Base-by-base conservation (phyloP, 2,329 filamentous ascomycete species). In the Trichothecium sympodiale region DNA sequence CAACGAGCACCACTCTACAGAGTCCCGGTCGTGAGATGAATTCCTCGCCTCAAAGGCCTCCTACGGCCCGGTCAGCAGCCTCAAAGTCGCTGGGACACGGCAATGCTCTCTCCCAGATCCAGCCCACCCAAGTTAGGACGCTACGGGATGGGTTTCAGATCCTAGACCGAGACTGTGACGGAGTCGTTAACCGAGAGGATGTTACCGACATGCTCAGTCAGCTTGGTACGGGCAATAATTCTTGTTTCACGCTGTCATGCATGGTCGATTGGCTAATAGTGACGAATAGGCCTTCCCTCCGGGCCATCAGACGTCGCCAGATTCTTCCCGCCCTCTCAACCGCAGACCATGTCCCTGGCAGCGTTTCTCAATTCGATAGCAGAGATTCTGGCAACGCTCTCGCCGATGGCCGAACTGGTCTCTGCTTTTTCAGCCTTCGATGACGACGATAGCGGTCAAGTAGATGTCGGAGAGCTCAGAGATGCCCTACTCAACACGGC, bases 381-480 rank as follows among this genome's bases (percentile, higher is more conserved):
- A 1, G 73, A 75, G 8, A 71, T 83, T 3, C 66, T 96, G 3
- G 74, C 77, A 2, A 72, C 78, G 0, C 66, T 96, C 14, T 93
- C 85, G 1, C 79, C 83, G 0, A 74, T 77, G 16, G 71, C 77
- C 13, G 91, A 98, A 53, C 71, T 98, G 8, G 65, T 86, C 15
- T 89, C 87, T 2, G 91, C 91, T 0, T 89, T 98, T 46, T 86
- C 86, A 3, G 91, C 91, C 0, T 96, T 96, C 53, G 91, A 98
- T 52, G 84, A 94, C 42, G 87, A 94, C 43, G 91, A 98, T 54
- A 91, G 83, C 49, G 91, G 91, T 3, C 87, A 95, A 57, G 77
- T 96, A 28, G 87, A 96, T 52, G 62, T 94, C 15, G 71, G 64
- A 0, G 86, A 94, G 56, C 61, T 98, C 42, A 77, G 83, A 31